Evolutionary conservation across 768 basidiomycete genomes (phyloP).

Genomic region (Candolleomyces aberdarensis): DNA sequence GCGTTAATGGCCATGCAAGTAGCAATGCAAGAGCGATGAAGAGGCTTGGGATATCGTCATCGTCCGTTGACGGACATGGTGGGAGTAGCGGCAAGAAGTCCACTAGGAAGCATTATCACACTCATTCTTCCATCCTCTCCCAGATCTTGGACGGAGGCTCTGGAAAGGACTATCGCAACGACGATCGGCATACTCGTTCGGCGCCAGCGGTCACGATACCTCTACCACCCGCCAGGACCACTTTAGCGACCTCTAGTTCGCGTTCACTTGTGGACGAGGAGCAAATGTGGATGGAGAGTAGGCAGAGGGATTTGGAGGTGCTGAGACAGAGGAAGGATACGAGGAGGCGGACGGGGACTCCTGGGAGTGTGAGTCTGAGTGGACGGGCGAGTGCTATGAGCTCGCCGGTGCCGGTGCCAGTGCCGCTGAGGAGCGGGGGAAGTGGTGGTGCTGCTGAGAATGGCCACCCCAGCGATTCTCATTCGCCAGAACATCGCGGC

Average conservation of each 20-base stretch:
- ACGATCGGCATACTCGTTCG: too few species aligned
- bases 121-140: too few species aligned
- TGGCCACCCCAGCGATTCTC: too few species aligned
- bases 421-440: not conserved
- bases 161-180: too few species aligned
- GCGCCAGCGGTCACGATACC: too few species aligned
- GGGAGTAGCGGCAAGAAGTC: too few species aligned
- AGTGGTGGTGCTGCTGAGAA: not conserved
- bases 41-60: too few species aligned
- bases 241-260: not conserved
- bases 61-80: not conserved
- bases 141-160: too few species aligned
- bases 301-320: constrained; percentile 25
- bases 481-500: too few species aligned
- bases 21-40: not conserved
- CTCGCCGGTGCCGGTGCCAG: not conserved
- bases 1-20: not conserved
- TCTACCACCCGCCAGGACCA: not conserved
- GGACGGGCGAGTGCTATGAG: not conserved
- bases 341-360: constrained; percentile 11
- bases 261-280: not conserved
- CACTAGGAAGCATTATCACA: too few species aligned
- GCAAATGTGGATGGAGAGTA: constrained; percentile 30
- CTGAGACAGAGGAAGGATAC: constrained; percentile 27
- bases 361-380: not conserved